Conservation (phyloP, 805 yeast genomes). For the Saturnispora serradocipensis region DNA sequence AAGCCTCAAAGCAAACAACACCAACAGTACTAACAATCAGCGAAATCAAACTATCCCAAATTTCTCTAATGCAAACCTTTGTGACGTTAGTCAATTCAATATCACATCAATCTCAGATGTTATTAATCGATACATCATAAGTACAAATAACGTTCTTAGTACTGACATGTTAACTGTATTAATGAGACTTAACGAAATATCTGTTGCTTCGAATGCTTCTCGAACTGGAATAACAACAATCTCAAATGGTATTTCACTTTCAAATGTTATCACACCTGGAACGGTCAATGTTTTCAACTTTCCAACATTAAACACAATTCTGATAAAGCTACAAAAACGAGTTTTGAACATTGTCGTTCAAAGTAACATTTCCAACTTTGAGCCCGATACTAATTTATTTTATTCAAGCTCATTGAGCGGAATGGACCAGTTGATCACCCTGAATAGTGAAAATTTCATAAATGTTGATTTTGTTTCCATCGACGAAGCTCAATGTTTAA, state of each 20-base stretch:
- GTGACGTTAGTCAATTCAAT: constrained; percentile 17
- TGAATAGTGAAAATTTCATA: not conserved
- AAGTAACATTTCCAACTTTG: constrained; percentile 14
- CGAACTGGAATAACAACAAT: constrained; percentile 11
- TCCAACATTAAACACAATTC: constrained; percentile 18
- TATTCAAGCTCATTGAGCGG: constrained; percentile 2
- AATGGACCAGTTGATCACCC: not conserved
- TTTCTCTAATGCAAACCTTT: not conserved
- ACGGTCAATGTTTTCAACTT: not conserved
- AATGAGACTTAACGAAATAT: constrained; percentile 28
- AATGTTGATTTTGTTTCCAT: not conserved
- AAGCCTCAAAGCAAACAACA: not conserved
- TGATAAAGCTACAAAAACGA: constrained; percentile 29
- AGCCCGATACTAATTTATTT: constrained; percentile 1
- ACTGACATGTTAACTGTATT: constrained; percentile 36
- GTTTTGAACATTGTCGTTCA: constrained; percentile 30
- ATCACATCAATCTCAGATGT: constrained; percentile 20
- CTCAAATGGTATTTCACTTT: not conserved
- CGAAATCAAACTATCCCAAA: constrained; percentile 17
- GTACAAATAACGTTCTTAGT: constrained; percentile 37
- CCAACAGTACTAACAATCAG: constrained; percentile 18
- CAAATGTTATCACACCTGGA: constrained; percentile 6
- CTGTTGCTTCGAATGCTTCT: not conserved
- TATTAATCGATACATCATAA: constrained; percentile 28
- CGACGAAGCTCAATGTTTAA: not conserved